phyloP scores from a whole-genome alignment of 176 grass and related monocot species.

The Zea mays region Zm-B73-REFERENCE-NAM-5.0 NC_050102.1:182473501-182474000 shows the following conservation, averaged over 20 bases:
- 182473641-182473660: constrained; percentile 78
- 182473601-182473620: constrained; percentile 85
- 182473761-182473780: not conserved
- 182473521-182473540: not conserved
- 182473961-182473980: constrained; percentile 33
- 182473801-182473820: constrained; percentile 3
- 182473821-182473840: constrained; percentile 59
- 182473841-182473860: constrained; percentile 62
- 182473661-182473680: constrained; percentile 96
- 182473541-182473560: constrained; percentile 11
- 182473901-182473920: constrained; percentile 59
- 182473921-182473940: not conserved
- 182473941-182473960: constrained; percentile 21
- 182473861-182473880: constrained; percentile 69
- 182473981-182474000: constrained; percentile 40
- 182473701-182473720: constrained; percentile 7
- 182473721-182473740: not conserved
- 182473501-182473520: constrained; percentile 23
- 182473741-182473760: not conserved
- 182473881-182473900: constrained; percentile 60
- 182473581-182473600: constrained; percentile 95
- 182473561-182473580: constrained; percentile 18
- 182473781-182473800: constrained; percentile 12
- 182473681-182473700: constrained; percentile 35
- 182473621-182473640: constrained; percentile 80